Evolutionary conservation across 2,329 filamentous ascomycete genomes (phyloP), one percentile per base, ranked within the genome.

Genomic region (Periconia sp.): DNA sequence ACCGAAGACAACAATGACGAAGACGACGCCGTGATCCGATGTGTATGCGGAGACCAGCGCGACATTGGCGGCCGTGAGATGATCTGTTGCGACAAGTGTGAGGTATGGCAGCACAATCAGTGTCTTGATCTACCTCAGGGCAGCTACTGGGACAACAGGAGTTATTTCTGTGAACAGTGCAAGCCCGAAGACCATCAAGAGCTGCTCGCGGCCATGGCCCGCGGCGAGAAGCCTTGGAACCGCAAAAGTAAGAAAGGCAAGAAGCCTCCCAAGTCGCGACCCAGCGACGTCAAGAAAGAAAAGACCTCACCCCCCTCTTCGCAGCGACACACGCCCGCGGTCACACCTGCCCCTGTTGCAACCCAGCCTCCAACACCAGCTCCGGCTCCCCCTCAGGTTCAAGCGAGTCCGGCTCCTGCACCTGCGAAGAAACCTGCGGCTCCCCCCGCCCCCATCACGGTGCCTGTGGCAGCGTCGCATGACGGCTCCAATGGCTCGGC

Each of bases 81-180:
- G 92, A 96, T 99, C 66, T 91, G 90, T 56, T 99, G 94, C 78
- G 94, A 99, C 74, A 85, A 84, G 45, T 99, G 94, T 75, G 86
- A 85, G 46, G 93, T 89, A 41, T 99, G 94, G 94, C 94, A 99
- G 76, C 94, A 99, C 76, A 97, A 97, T 68, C 88, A 95, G 59
- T 99, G 94, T 72, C 91, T 99, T 80, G 91, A 91, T 49, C 85
- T 97, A 66, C 85, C 88, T 45, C 91, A 90, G 63, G 85, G 87
- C 31, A 60, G 66, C 89, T 56, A 82, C 90, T 74, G 71, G 70
- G 64, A 70, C 23, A 57, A 61, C 50, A 67, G 61, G 54, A 63
- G 62, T 19, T 99, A 99, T 77, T 95, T 89, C 75, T 99, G 94
- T 76, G 94, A 99, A 75, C 80, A 88, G 74, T 97, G 94, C 78